These are phyloP conservation scores for Oehlia diaphana DNA, from an alignment of 192 early-diverging fungal genomes.

Conservation along the genomic window DNA sequence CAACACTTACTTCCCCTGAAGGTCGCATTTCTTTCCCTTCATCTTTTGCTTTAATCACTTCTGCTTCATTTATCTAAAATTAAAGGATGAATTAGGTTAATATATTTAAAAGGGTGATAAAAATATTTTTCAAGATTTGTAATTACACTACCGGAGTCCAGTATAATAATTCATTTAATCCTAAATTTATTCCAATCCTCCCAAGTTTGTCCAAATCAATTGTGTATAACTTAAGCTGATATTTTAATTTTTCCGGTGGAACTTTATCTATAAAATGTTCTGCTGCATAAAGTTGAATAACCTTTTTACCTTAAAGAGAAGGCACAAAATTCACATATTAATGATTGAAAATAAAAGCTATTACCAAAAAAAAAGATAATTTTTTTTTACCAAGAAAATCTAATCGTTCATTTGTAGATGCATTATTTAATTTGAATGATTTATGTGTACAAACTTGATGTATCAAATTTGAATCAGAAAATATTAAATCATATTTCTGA, in stretches of 20 bases:
- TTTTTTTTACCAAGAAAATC: constrained; percentile 3
- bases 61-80: constrained; percentile 4
- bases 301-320: constrained; percentile 6
- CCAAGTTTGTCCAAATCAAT: background rate
- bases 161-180: constrained; percentile 15
- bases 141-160: constrained; percentile 9
- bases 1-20: background rate
- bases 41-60: background rate
- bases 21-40: background rate
- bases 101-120: background rate
- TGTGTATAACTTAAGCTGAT: background rate
- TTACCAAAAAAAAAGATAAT: background rate
- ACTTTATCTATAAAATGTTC: constrained; percentile 15
- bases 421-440: background rate
- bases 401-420: constrained; percentile 24
- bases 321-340: background rate
- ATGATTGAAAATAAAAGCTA: background rate
- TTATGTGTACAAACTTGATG: constrained; percentile 29
- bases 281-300: constrained; percentile 4
- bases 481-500: background rate
- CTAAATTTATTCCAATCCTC: constrained; percentile 16
- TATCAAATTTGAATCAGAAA: constrained; percentile 1
- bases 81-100: background rate
- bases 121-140: background rate
- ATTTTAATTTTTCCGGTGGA: background rate